Evolutionary conservation across 1,284 basidiomycete species (phyloP).

Genomic region (Sphagnurus paluster): DNA sequence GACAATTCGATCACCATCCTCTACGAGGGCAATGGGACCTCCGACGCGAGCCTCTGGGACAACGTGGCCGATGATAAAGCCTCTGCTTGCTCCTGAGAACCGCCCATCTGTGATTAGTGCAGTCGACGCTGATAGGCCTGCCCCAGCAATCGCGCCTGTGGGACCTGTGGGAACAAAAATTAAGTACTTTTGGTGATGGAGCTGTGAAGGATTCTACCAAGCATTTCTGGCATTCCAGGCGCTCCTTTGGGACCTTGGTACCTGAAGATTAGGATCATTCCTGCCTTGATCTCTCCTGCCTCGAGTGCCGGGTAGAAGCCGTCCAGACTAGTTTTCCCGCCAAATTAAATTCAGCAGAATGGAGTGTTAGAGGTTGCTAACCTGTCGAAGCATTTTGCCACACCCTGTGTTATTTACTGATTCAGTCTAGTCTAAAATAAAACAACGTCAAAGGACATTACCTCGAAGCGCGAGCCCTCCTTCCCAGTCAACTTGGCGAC

Average conservation of each 20-base stretch:
- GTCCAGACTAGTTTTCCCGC: conserved; percentile 55
- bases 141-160: conserved; percentile 91
- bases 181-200: conserved; percentile 8
- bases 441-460: conserved; percentile 28
- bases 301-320: conserved; percentile 86
- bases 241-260: conserved; percentile 97
- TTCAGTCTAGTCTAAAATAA: not conserved
- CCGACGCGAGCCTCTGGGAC: conserved; percentile 92
- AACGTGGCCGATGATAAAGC: conserved; percentile 76
- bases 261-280: conserved; percentile 86
- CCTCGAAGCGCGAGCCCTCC: conserved; percentile 88
- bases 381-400: conserved; percentile 78
- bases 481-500: conserved; percentile 98
- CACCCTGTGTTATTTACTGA: conserved; percentile 44
- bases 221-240: conserved; percentile 95
- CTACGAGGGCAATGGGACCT: conserved; percentile 92
- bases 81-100: conserved; percentile 78
- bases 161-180: conserved; percentile 51
- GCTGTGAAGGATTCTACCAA: conserved; percentile 34
- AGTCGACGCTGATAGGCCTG: conserved; percentile 87
- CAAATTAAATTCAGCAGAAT: conserved; percentile 6
- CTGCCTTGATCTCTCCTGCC: conserved; percentile 81
- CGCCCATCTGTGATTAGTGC: conserved; percentile 96
- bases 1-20: conserved; percentile 87
- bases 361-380: conserved; percentile 23